Evolutionary conservation across 2,329 filamentous ascomycete species (phyloP), one percentile per base, ranked within the genome.

Genomic region (Periconia macrospinosa): DNA sequence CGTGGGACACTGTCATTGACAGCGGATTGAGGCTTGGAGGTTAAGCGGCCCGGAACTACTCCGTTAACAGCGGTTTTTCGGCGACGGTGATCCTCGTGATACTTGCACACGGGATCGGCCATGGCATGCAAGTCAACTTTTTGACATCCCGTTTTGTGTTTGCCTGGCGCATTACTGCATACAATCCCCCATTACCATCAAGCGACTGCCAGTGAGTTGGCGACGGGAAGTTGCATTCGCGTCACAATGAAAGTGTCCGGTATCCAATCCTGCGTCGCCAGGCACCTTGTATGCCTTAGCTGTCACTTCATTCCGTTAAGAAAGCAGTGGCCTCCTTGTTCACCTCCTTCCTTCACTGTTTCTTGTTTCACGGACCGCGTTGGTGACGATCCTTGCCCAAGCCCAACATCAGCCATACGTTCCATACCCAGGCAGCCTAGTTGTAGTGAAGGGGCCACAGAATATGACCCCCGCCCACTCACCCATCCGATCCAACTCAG

Each of bases 391-490:
- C 60, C 56, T 57, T 54, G 52, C 53, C 48, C 59, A 50, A 54
- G 59, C 43, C 46, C 45, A 47, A 46, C 54, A 37, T 37, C 51
- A 52, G 20, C 55, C 47, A 65, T 59, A 66, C 60, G 50, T 52
- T 60, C 58, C 41, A 45, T 45, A 27, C 44, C 47, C 50, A 45
- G 23, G 23, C 23, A 27, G 23, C 23, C 23, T 27, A 8, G 23
- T 27, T 8, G 23, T 27, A 27, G 23, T 27, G 23, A 27, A 5
- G 23, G 23, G 56, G 59, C 52, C 41, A 56, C 65, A 60, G 62
- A 65, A 56, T 40, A 73, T 72, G 72, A 60, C 61, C 61, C 66
- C 61, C 54, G 58, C 63, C 47, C 60, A 61, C 49, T 67, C 70
- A 57, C 62, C 66, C 55, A 63, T 56, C 50, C 62, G 54, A 43